Conservation (phyloP, 805 yeast genomes). For the Barnettozyma vustinii region DNA sequence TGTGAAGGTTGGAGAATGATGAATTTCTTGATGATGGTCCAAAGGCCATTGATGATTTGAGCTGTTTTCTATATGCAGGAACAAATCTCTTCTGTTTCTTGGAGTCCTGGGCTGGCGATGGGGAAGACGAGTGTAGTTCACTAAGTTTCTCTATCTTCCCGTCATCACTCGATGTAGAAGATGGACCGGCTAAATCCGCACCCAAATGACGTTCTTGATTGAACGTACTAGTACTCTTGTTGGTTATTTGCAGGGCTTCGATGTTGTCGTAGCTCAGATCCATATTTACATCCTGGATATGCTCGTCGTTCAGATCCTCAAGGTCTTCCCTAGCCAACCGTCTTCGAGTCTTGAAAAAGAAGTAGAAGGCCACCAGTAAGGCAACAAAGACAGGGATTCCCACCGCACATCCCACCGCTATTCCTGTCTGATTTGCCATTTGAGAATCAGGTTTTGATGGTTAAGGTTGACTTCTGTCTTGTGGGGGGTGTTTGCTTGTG, state of each 20-base stretch:
- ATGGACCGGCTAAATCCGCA: conserved; percentile 1
- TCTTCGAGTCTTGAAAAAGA: conserved; percentile 35
- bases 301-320: conserved; percentile 26
- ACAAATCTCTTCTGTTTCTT: conserved; percentile 23
- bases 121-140: conserved; percentile 2
- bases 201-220: neutral
- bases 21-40: conserved; percentile 19
- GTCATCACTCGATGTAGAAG: conserved; percentile 8
- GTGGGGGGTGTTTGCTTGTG: neutral
- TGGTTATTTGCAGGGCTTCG: conserved; percentile 20
- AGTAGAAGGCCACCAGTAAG: conserved; percentile 28
- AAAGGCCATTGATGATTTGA: conserved; percentile 23
- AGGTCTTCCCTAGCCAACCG: conserved; percentile 34
- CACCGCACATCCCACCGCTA: conserved; percentile 49
- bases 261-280: conserved; percentile 29
- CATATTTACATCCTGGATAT: conserved; percentile 32
- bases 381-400: conserved; percentile 45
- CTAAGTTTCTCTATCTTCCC: conserved; percentile 5
- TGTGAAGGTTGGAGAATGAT: conserved; percentile 18
- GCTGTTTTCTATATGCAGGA: conserved; percentile 35
- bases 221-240: conserved; percentile 1
- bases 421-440: conserved; percentile 16
- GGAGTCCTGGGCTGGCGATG: conserved; percentile 5
- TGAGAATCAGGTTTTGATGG: neutral
- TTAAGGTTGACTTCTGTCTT: neutral